These are phyloP conservation scores for Linderniella brevidens DNA, from an alignment of 257 asterid species.

Conservation along the genomic window DNA sequence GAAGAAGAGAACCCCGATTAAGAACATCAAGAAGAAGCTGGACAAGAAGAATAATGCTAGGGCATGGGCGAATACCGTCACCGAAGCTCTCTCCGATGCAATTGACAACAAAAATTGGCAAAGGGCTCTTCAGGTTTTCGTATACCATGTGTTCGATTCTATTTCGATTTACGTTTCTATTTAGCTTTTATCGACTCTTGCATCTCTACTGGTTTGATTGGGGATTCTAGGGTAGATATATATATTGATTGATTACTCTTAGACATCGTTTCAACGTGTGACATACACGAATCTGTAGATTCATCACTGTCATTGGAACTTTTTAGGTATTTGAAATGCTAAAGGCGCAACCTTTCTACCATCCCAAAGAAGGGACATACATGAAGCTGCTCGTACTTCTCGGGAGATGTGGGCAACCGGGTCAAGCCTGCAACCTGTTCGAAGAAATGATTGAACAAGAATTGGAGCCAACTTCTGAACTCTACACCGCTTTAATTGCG, in stretches of 20 bases:
- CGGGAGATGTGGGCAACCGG: conserved; percentile 74
- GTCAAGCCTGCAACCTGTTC: conserved; percentile 55
- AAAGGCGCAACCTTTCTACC: conserved; percentile 60
- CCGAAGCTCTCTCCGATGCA: conserved; percentile 63
- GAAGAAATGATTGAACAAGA: conserved; percentile 71
- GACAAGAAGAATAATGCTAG: conserved; percentile 35
- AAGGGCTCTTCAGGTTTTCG: conserved; percentile 53
- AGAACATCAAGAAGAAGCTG: conserved; percentile 55
- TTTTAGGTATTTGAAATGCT: conserved; percentile 79
- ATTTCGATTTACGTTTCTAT: not conserved
- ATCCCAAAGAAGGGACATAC: conserved; percentile 82
- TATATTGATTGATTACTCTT: not conserved
- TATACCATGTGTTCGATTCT: not conserved
- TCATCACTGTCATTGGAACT: not conserved
- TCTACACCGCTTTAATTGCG: conserved; percentile 63
- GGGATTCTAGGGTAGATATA: not conserved
- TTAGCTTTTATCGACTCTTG: not conserved
- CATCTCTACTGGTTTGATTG: not conserved
- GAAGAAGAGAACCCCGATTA: conserved; percentile 33
- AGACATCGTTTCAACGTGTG: not conserved
- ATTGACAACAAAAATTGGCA: conserved; percentile 55
- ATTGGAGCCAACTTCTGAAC: conserved; percentile 56
- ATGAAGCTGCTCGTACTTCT: conserved; percentile 85
- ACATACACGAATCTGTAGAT: too few relatives aligned
- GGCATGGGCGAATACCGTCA: conserved; percentile 66